Percentiles rank a stretch among this genome's conserved stretches.
Evolutionary conservation across 495 filamentous ascomycete genomes (phyloP).

Genomic region (Eremomyces bilateralis): DNA sequence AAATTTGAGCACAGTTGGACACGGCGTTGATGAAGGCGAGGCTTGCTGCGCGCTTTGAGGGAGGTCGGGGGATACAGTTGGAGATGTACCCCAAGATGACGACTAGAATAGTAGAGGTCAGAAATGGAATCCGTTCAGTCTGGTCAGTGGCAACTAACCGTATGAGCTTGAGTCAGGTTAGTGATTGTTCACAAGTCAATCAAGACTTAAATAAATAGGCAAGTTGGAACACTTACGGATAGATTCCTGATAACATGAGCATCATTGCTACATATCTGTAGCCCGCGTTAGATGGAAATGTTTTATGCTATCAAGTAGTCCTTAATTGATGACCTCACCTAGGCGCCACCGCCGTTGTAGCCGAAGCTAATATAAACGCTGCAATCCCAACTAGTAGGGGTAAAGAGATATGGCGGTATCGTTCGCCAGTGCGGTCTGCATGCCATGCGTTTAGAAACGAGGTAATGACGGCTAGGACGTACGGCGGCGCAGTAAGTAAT

Average conservation of each 20-base stretch:
- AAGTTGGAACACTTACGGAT: no score
- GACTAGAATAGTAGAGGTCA: no score
- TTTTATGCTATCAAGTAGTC: no score
- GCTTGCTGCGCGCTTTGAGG: constrained; percentile 62
- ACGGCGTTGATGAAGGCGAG: constrained; percentile 66
- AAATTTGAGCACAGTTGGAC: constrained; percentile 52
- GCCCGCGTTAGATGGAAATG: no score
- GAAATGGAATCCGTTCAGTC: no score
- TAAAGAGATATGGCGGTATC: constrained; percentile 52
- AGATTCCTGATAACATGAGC: constrained; percentile 55
- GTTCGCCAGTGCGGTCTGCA: constrained; percentile 56
- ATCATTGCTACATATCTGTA: constrained; percentile 77
- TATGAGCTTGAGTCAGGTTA: no score
- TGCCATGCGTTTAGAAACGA: constrained; percentile 57
- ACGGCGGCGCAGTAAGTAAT: constrained; percentile 47
- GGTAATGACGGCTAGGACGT: constrained; percentile 38
- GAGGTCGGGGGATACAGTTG: constrained; percentile 62
- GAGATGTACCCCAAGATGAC: constrained; percentile 61
- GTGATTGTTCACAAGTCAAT: no score
- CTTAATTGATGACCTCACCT: no score
- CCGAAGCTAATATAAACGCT: constrained; percentile 56
- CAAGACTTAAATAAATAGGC: no score
- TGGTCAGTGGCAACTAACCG: no score
- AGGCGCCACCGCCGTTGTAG: constrained; percentile 38
- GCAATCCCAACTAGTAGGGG: constrained; percentile 46